Base-by-base conservation (phyloP, 768 basidiomycete species). In the Chalciporus pseudorubinellus region DNA sequence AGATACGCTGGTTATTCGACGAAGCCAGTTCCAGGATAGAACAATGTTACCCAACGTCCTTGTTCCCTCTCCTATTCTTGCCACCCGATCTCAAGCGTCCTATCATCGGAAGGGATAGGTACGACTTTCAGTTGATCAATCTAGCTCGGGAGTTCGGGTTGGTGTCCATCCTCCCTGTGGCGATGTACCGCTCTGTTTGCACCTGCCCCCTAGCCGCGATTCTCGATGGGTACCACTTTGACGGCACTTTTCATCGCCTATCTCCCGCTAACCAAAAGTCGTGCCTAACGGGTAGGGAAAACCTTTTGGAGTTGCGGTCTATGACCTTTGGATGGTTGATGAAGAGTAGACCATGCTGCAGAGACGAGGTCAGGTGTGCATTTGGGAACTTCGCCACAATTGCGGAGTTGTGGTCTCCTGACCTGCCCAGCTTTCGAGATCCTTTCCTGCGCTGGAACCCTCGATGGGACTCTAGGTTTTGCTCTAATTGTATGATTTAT, bases 121-220 rank as follows among this genome's bases (percentile, higher is more conserved):
- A 63, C 34, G 62, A 63, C 44, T 63, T 63, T 18, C 59, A 64
- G 43, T 11, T 63, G 45, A 60, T 63, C 34, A 63, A 63, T 21
- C 56, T 64, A 10, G 61, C 62, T 20, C 51, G 53, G 31, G 61
- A 63, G 24, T 64, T 53, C 43, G 61, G 53, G 12, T 16, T 63
- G 42, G n/a, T 63, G 9, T 63, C 61, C n/a, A 33, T 58, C 33
- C 49, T 64, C 1, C 61, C 62, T 3, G 50, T 63, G 18, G 58
- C 61, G 42, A 64, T 63, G 61, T 60, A 63, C 44, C 61, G 51
- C 22, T 60, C 55, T 19, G 55, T 53, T 44, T 60, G 61, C 7
- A 39, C 38, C 10, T 63, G 53, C 13, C 59, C 61, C 6, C 9
- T 64, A 39, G 34, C 46, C 5, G 61, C 58, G 4, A 60, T 63